Conservation (phyloP, 2,329 filamentous ascomycete genomes). For the Phialophora verrucosa region DNA sequence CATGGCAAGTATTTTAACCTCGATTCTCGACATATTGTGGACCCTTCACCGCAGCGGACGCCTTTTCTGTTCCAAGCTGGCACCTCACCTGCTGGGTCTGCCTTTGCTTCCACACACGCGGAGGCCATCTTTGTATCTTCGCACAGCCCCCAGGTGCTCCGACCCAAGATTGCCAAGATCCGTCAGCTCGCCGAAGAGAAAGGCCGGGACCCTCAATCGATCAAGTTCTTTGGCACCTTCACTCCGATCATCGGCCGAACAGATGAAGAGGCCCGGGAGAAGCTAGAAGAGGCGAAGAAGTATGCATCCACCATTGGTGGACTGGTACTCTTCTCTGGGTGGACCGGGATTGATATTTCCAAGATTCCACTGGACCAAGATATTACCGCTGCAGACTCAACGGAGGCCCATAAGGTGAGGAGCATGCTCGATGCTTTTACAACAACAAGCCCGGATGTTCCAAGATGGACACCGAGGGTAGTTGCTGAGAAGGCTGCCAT, state of each 20-base stretch:
- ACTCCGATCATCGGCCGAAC: slow-evolving; percentile 58
- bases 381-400: slow-evolving; percentile 60
- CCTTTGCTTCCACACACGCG: slow-evolving; percentile 63
- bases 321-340: slow-evolving; percentile 62
- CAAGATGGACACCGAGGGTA: slow-evolving; percentile 48
- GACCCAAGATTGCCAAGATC: slow-evolving; percentile 60
- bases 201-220: slow-evolving; percentile 61
- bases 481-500: slow-evolving; percentile 55
- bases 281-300: slow-evolving; percentile 58
- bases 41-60: slow-evolving; percentile 63
- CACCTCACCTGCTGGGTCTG: slow-evolving; percentile 62
- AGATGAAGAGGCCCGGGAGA: slow-evolving; percentile 60
- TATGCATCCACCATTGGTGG: slow-evolving; percentile 62
- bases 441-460: slow-evolving; percentile 54
- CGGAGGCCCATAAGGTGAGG: slow-evolving; percentile 59
- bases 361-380: slow-evolving; percentile 64
- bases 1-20: slow-evolving; percentile 59
- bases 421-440: slow-evolving; percentile 58
- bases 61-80: slow-evolving; percentile 66
- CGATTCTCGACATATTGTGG: slow-evolving; percentile 55
- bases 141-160: slow-evolving; percentile 57
- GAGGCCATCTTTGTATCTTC: slow-evolving; percentile 66
- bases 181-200: slow-evolving; percentile 57
- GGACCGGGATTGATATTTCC: slow-evolving; percentile 66
- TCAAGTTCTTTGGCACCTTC: slow-evolving; percentile 63